Evolutionary conservation across 2,329 filamentous ascomycete species (phyloP).

Genomic region (Beauveria scarabaeidicola): DNA sequence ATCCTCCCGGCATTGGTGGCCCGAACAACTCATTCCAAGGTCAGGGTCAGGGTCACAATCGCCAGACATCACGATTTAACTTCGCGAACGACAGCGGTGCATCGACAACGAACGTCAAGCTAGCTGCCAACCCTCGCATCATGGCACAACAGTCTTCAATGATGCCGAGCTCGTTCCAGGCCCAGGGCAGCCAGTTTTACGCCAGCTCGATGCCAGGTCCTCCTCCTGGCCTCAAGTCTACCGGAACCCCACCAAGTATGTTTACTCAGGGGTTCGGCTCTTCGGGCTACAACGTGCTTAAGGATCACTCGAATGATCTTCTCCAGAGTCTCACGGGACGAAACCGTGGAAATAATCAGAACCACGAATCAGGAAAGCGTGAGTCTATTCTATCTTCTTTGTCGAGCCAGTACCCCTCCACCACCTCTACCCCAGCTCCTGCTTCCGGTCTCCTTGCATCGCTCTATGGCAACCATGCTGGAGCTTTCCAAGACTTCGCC

Average conservation of each 20-base stretch:
- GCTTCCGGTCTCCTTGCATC: constrained; percentile 83
- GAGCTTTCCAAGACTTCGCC: constrained; percentile 82
- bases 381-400: constrained; percentile 95
- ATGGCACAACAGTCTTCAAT: constrained; percentile 83
- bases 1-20: constrained; percentile 49
- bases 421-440: constrained; percentile 77
- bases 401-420: constrained; percentile 77
- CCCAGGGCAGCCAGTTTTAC: constrained; percentile 65
- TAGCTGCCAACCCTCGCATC: constrained; percentile 67
- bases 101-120: constrained; percentile 53
- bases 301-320: constrained; percentile 58
- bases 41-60: constrained; percentile 57
- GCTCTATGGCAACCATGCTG: constrained; percentile 81
- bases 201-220: constrained; percentile 81
- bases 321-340: constrained; percentile 75
- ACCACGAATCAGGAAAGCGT: constrained; percentile 89
- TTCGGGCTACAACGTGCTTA: constrained; percentile 59
- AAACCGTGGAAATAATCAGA: constrained; percentile 58
- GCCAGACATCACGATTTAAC: constrained; percentile 79
- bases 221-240: constrained; percentile 89
- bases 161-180: constrained; percentile 61
- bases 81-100: constrained; percentile 68
- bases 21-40: constrained; percentile 38
- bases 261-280: constrained; percentile 86
- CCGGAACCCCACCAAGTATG: constrained; percentile 88